These are phyloP conservation scores for Spergularia bocconei DNA, from an alignment of 148 eudicot genomes.

Conservation along the genomic window DNA sequence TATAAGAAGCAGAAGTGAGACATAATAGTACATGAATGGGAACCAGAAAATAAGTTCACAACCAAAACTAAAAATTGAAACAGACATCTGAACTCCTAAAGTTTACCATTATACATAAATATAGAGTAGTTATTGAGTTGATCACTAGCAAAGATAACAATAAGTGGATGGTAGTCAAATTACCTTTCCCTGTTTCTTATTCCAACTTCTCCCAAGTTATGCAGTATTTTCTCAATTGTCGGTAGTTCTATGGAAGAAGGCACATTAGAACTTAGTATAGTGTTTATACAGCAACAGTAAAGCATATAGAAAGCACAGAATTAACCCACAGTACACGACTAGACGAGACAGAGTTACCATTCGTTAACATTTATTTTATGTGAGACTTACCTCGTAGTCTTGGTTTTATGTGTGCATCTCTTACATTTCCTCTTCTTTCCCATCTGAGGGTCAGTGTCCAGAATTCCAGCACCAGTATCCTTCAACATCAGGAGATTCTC, in stretches of 20 bases:
- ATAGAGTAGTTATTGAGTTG: background rate
- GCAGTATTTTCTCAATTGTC: background rate
- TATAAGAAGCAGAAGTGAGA: background rate
- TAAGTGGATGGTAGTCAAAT: background rate
- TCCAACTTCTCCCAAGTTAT: background rate
- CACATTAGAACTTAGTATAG: background rate
- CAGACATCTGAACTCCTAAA: background rate
- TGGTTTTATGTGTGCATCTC: conserved; percentile 7
- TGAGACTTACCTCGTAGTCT: conserved; percentile 7
- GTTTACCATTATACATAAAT: background rate
- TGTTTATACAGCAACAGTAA: no score
- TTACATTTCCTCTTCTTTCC: conserved; percentile 22
- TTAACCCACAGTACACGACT: no score
- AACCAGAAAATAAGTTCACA: no score
- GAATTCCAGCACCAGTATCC: conserved; percentile 16
- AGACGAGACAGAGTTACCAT: no score
- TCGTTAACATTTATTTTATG: no score
- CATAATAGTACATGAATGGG: background rate
- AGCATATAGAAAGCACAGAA: no score
- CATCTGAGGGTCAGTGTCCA: conserved; percentile 17
- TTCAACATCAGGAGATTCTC: conserved; percentile 32
- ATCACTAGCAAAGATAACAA: background rate
- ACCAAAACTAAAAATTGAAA: no score
- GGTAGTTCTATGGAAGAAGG: background rate
- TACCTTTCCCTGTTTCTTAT: conserved; percentile 7